These are phyloP conservation scores for Ricinus communis DNA, from an alignment of 345 rosid species.

Conservation along the genomic window DNA sequence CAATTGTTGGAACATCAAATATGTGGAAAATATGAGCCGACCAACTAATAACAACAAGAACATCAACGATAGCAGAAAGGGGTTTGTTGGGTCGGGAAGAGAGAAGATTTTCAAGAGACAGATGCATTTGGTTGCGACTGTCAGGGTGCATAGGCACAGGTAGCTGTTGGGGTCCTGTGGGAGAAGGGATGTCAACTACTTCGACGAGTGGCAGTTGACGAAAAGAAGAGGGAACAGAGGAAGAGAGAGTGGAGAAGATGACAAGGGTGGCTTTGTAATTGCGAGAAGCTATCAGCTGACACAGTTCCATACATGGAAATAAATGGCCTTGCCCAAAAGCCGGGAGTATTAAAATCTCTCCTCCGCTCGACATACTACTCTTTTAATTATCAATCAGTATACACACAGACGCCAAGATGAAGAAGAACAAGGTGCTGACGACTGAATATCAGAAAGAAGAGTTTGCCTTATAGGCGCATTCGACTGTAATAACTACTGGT, in stretches of 20 bases:
- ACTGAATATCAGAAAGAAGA: no score
- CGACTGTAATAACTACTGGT: no score
- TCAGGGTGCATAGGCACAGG: neutral
- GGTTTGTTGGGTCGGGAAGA: neutral
- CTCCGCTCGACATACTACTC: no score
- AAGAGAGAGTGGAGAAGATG: conserved; percentile 33
- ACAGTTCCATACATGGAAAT: conserved; percentile 40
- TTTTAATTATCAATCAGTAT: no score
- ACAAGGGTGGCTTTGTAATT: conserved; percentile 31
- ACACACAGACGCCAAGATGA: no score
- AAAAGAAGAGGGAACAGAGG: conserved; percentile 27
- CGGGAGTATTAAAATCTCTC: conserved; percentile 23
- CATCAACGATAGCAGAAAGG: conserved; percentile 13
- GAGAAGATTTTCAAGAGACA: neutral
- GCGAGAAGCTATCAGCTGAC: conserved; percentile 35
- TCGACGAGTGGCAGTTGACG: conserved; percentile 8
- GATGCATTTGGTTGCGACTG: neutral
- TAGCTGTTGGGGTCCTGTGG: neutral
- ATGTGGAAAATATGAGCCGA: conserved; percentile 18
- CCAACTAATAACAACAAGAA: neutral
- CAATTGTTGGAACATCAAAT: conserved; percentile 22
- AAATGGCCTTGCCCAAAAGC: conserved; percentile 52
- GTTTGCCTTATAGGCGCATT: no score
- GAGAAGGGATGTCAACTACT: conserved; percentile 23
- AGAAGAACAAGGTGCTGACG: no score